Percentiles rank a stretch among this genome's conserved stretches.
These are phyloP conservation scores for Gaeumannomyces tritici DNA, from an alignment of 2,329 filamentous ascomycete species.

Conservation along the genomic window DNA sequence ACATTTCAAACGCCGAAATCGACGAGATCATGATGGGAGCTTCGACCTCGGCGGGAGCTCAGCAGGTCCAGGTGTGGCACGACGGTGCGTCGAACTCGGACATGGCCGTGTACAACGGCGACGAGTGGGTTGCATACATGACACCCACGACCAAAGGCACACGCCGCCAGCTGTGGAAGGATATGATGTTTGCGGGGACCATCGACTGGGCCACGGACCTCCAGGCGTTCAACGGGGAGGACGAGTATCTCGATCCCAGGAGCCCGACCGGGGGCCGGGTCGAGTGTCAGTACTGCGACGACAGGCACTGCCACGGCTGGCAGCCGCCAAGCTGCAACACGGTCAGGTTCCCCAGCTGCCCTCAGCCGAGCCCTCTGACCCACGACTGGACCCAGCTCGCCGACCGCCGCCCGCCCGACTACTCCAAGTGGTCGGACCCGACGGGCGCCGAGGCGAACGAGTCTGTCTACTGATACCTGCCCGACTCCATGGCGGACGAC, in stretches of 20 bases:
- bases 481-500: too few species aligned
- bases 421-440: too few species aligned
- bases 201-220: neutral
- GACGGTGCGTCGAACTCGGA: neutral
- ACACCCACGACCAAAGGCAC: neutral
- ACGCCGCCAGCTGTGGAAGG: neutral
- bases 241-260: neutral
- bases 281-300: too few species aligned
- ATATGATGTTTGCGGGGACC: neutral
- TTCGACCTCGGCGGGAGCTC: neutral
- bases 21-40: neutral
- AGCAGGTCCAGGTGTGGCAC: neutral
- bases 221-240: neutral
- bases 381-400: too few species aligned
- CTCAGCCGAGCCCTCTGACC: too few species aligned
- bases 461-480: too few species aligned
- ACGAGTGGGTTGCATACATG: neutral
- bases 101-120: neutral
- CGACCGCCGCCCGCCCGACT: too few species aligned
- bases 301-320: too few species aligned
- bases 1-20: neutral
- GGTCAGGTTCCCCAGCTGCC: too few species aligned
- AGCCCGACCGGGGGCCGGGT: too few species aligned
- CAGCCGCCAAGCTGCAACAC: too few species aligned
- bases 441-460: too few species aligned